These are phyloP conservation scores for Gypsophila paniculata DNA, from an alignment of 179 eudicot species.

Conservation along the genomic window DNA sequence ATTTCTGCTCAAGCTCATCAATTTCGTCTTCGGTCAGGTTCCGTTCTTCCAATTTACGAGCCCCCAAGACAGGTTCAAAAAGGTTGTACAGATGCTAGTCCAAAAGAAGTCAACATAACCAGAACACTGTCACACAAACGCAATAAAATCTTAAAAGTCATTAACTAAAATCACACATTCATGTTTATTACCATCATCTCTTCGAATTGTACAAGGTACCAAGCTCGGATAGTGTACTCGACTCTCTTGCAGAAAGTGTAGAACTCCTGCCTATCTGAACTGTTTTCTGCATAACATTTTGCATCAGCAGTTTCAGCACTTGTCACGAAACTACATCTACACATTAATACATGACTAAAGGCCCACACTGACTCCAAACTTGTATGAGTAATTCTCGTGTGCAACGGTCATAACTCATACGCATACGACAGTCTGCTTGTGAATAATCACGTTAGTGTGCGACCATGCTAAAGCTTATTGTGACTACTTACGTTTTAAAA, in stretches of 20 bases:
- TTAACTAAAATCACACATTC: background rate
- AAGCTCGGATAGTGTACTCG: constrained; percentile 47
- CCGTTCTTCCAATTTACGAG: constrained; percentile 34
- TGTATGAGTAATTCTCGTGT: too few relatives aligned
- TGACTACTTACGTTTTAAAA: too few relatives aligned
- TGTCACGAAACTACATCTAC: background rate
- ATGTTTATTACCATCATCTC: constrained; percentile 37
- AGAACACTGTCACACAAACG: background rate
- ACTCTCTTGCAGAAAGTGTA: constrained; percentile 35
- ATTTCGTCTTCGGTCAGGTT: constrained; percentile 30
- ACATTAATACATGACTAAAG: background rate
- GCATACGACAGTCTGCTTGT: too few relatives aligned
- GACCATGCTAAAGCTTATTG: too few relatives aligned
- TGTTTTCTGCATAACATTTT: constrained; percentile 23
- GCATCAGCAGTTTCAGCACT: background rate
- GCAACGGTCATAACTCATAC: too few relatives aligned
- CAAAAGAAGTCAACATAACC: constrained; percentile 10
- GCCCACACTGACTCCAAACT: too few relatives aligned
- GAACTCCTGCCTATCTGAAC: constrained; percentile 26
- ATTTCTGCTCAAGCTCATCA: constrained; percentile 35
- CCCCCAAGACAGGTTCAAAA: constrained; percentile 39
- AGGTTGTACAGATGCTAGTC: constrained; percentile 34
- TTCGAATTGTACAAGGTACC: constrained; percentile 39
- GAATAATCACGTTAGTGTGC: too few relatives aligned
- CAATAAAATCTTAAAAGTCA: background rate